A percentile compares a stretch with the other conserved stretches of the same genome.
phyloP scores from a whole-genome alignment of 2,329 filamentous ascomycete species.

The Xylaria multiplex region DNA sequence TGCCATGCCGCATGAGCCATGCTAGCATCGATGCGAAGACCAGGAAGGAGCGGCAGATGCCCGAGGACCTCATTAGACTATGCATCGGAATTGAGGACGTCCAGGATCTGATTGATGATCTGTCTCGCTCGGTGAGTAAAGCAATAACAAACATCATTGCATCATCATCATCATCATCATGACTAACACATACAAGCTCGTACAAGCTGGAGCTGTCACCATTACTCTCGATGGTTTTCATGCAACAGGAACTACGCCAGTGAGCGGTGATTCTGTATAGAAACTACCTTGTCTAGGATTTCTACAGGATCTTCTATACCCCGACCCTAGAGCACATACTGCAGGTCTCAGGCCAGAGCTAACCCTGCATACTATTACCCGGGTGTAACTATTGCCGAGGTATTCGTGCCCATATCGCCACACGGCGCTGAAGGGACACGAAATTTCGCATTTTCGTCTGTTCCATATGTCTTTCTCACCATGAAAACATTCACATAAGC shows the following conservation, averaged over 20 bases:
- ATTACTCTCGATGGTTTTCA: constrained; percentile 85
- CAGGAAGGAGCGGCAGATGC: constrained; percentile 86
- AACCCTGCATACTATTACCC: background rate
- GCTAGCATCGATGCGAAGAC: constrained; percentile 98
- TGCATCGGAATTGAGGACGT: constrained; percentile 97
- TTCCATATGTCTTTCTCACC: constrained; percentile 27
- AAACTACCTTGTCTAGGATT: constrained; percentile 28
- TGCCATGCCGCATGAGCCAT: constrained; percentile 99
- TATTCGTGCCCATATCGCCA: constrained; percentile 26
- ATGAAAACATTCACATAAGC: constrained; percentile 40
- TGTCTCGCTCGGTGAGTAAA: constrained; percentile 83
- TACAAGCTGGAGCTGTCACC: constrained; percentile 92
- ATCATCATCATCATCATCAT: background rate
- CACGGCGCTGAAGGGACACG: constrained; percentile 35
- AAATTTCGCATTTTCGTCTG: constrained; percentile 14
- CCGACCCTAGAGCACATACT: constrained; percentile 15
- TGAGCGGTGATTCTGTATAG: constrained; percentile 39
- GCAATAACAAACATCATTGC: constrained; percentile 8
- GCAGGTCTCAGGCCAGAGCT: constrained; percentile 13
- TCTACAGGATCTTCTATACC: constrained; percentile 30
- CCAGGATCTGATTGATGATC: constrained; percentile 90
- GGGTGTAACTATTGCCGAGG: constrained; percentile 3
- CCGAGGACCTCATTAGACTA: constrained; percentile 93
- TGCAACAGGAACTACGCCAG: constrained; percentile 56
- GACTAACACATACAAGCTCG: constrained; percentile 67